A percentile compares a stretch with the other conserved stretches of the same genome.
phyloP scores from a whole-genome alignment of 371 early-diverging fungal species.

The Mucor plumbeus region DNA sequence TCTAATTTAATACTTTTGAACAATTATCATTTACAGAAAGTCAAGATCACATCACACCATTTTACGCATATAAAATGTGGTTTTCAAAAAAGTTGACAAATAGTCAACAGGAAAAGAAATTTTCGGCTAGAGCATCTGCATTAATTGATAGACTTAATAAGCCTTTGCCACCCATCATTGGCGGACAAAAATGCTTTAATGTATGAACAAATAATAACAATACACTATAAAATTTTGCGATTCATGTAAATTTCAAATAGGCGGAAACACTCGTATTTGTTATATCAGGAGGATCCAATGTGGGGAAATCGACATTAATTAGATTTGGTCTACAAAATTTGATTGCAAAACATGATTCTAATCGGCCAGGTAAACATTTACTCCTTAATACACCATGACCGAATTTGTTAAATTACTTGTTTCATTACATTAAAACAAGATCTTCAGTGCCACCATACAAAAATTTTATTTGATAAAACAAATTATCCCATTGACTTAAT shows the following conservation, averaged over 20 bases:
- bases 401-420: conserved; percentile 9
- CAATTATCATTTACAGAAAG: not conserved
- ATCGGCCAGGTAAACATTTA: conserved; percentile 30
- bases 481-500: conserved; percentile 36
- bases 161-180: conserved; percentile 19
- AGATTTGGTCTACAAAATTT: conserved; percentile 37
- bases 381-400: not conserved
- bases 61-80: conserved; percentile 5
- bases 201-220: not conserved
- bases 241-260: not conserved
- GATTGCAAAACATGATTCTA: conserved; percentile 31
- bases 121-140: conserved; percentile 17
- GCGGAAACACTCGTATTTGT: conserved; percentile 30
- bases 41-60: not conserved
- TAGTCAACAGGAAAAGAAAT: not conserved
- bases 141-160: conserved; percentile 22
- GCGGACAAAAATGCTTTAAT: not conserved
- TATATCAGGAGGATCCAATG: conserved; percentile 38
- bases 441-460: conserved; percentile 35
- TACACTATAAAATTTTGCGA: not conserved
- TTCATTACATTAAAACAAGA: conserved; percentile 26
- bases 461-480: conserved; percentile 26
- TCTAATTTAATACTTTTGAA: not conserved
- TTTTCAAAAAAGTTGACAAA: conserved; percentile 2
- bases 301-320: conserved; percentile 50